Conservation (phyloP, 2,329 filamentous ascomycete species). For the Neonectria hederae region DNA sequence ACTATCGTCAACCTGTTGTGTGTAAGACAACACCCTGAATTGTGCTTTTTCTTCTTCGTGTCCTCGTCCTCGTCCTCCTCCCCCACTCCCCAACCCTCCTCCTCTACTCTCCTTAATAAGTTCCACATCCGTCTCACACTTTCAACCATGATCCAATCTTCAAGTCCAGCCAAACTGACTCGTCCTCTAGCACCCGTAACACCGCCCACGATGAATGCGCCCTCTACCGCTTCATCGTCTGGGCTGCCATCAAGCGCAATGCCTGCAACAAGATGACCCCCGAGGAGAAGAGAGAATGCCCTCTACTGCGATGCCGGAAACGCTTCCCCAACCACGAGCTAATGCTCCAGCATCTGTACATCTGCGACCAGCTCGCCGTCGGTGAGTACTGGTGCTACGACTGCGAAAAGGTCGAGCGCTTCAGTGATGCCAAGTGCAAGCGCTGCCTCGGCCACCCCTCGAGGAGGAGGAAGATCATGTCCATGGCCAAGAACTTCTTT, state of each 20-base stretch:
- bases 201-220: constrained; percentile 60
- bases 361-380: constrained; percentile 57
- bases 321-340: constrained; percentile 61
- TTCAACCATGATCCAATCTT: neutral
- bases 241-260: constrained; percentile 66
- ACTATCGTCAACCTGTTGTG: constrained; percentile 41
- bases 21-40: constrained; percentile 44
- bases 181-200: constrained; percentile 52
- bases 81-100: neutral
- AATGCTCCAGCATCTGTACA: constrained; percentile 63
- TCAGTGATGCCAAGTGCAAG: constrained; percentile 61
- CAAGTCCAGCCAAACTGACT: constrained; percentile 28
- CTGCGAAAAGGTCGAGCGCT: constrained; percentile 61
- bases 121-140: neutral
- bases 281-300: constrained; percentile 61
- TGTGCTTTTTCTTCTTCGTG: neutral
- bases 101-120: neutral
- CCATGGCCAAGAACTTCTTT: constrained; percentile 64
- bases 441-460: constrained; percentile 61
- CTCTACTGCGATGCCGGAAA: constrained; percentile 60
- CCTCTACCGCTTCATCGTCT: constrained; percentile 64
- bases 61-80: constrained; percentile 4
- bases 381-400: constrained; percentile 68
- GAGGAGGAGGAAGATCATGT: constrained; percentile 61
- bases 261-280: constrained; percentile 57